A percentile compares a stretch with the other conserved stretches of the same genome.
phyloP scores from a whole-genome alignment of 75 land plant species.

The Cryptomeria japonica region DNA sequence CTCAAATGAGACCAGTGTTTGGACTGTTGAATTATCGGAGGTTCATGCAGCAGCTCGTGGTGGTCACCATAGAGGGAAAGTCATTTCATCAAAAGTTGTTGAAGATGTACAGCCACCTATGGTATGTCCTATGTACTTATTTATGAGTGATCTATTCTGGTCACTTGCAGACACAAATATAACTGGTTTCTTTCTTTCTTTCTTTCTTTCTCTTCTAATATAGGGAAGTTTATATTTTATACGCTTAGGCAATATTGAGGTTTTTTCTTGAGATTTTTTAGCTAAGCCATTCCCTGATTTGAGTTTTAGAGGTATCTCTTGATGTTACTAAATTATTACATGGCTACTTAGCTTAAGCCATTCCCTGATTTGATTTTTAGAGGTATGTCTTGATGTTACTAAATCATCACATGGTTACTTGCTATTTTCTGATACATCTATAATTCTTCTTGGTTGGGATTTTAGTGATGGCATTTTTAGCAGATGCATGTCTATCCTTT shows the following conservation, averaged over 20 bases:
- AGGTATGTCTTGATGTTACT: neutral
- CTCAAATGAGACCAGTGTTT: conserved; percentile 91
- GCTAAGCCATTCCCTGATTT: neutral
- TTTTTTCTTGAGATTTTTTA: neutral
- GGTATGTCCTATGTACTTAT: conserved; percentile 53
- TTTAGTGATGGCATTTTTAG: neutral
- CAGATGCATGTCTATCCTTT: neutral
- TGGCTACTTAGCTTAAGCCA: neutral
- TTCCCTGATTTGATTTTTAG: no score
- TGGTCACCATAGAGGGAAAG: conserved; percentile 95
- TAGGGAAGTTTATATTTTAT: neutral
- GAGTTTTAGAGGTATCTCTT: neutral
- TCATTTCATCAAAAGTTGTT: conserved; percentile 65
- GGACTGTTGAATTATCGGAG: conserved; percentile 89
- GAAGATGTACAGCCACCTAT: conserved; percentile 96
- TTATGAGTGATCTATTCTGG: neutral
- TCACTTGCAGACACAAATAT: neutral
- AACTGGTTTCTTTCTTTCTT: neutral
- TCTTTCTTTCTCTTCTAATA: neutral
- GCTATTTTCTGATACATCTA: neutral
- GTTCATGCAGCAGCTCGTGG: conserved; percentile 94
- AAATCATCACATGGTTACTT: neutral
- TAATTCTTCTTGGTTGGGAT: neutral
- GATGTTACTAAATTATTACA: neutral
- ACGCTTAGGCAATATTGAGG: neutral